Evolutionary conservation across 2,329 filamentous ascomycete genomes (phyloP), one percentile per base, ranked within the genome.

Genomic region (Scedosporium apiospermum): DNA sequence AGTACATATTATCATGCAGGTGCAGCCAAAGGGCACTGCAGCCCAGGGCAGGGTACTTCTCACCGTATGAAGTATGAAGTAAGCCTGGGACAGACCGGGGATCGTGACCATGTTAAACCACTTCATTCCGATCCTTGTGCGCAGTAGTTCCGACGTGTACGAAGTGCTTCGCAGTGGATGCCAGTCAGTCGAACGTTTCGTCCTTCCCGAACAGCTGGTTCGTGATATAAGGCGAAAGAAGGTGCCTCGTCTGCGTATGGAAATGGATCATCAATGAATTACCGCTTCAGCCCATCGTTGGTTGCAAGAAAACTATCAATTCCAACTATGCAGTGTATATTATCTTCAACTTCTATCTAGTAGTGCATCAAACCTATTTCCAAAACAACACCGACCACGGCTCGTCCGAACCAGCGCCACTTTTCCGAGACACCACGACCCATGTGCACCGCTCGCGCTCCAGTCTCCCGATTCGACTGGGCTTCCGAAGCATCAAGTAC

Each of bases 311-410:
- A 38, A 49, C 16, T 6, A 21, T 49, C 44, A 49, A 49, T 18
- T 49, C 44, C 5, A 18, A 3, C 44, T 10, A 49, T 49, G 44
- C 44, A 49, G 5, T 46, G 16, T 49, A 49, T 49, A n/a, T 49
- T 38, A 38, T 38, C 34, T 38, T 38, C 34, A 12, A 38, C 34
- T 38, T 38, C 34, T 38, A 34, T 30, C 30, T 46, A 3, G 1
- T 46, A 49, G 44, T 49, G 44, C 44, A 49, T 49, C n/a, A 18
- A 10, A 21, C 18, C 18, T 21, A 9, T 18, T 18, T 18, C 6
- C 44, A n/a, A 49, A n/a, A 63, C 18, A 26, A 57, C 61, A 59
- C 62, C 62, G 63, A 41, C 63, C 62, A 41, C 66, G 62, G 14
- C 67, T 64, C 23, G 14, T 21, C 44, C 44, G 16, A 49, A 49